Evolutionary conservation across 208 protist species (phyloP).

Genomic region (Leishmania guyanensis): DNA sequence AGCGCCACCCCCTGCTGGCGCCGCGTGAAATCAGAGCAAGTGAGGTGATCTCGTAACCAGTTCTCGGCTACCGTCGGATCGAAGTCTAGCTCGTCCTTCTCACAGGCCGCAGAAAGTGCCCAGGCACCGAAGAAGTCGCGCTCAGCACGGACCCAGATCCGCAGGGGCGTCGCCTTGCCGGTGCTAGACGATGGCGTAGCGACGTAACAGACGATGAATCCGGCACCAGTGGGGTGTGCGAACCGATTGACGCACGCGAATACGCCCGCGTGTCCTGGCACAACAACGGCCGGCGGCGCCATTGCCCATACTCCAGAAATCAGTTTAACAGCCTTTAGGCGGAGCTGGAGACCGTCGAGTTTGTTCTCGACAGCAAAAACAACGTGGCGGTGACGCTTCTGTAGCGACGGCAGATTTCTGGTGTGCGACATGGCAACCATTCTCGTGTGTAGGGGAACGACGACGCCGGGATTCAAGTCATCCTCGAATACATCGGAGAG

Average conservation of each 20-base stretch:
- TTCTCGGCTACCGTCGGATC: constrained; percentile 57
- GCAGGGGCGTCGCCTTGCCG: constrained; percentile 27
- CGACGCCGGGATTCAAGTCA: constrained; percentile 44
- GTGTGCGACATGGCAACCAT: constrained; percentile 61
- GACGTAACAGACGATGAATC: constrained; percentile 80
- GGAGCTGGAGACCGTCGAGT: constrained; percentile 45
- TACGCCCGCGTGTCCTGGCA: constrained; percentile 37
- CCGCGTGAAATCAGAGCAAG: constrained; percentile 28
- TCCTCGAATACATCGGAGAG: constrained; percentile 57
- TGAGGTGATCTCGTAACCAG: constrained; percentile 36
- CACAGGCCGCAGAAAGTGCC: constrained; percentile 42
- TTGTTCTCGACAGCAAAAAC: constrained; percentile 65
- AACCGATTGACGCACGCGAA: constrained; percentile 75
- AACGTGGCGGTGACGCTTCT: constrained; percentile 52
- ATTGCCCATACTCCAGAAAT: constrained; percentile 69
- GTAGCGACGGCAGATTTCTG: constrained; percentile 30
- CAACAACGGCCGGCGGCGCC: constrained; percentile 51
- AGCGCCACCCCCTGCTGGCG: constrained; percentile 42
- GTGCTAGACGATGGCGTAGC: constrained; percentile 19
- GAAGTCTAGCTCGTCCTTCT: constrained; percentile 31
- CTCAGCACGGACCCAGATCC: constrained; percentile 67
- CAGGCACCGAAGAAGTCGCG: constrained; percentile 57
- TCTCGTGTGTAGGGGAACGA: constrained; percentile 68
- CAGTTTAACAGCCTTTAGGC: constrained; percentile 65
- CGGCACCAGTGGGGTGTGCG: constrained; percentile 69